Evolutionary conservation across 306 rosid species (phyloP).

Genomic region (Ormosia emarginata): DNA sequence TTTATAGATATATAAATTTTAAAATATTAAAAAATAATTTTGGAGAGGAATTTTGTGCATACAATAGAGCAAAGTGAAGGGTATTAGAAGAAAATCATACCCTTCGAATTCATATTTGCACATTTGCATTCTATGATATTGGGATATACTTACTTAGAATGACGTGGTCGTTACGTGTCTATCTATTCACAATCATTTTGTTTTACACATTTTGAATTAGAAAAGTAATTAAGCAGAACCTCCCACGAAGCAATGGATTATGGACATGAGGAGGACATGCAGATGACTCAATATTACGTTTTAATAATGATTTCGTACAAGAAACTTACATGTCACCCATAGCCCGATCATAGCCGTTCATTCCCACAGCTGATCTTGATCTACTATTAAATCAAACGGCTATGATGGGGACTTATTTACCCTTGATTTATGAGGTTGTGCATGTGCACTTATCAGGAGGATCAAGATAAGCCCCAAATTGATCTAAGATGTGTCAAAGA

Average conservation of each 20-base stretch:
- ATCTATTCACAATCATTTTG: not conserved
- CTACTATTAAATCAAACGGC: not conserved
- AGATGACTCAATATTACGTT: slow-evolving; percentile 18
- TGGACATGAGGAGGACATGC: not conserved
- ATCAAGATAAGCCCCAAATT: not conserved
- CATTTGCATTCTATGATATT: not conserved
- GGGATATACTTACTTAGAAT: not conserved
- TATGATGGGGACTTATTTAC: not conserved
- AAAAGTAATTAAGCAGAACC: not conserved
- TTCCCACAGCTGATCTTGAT: not conserved
- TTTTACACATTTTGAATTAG: not conserved
- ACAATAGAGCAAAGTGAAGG: not conserved
- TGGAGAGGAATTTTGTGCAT: not conserved
- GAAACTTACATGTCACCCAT: slow-evolving; percentile 17
- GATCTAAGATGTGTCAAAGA: not conserved
- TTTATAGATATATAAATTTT: no score
- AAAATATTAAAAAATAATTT: no score
- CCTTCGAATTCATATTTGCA: not conserved
- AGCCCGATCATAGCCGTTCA: slow-evolving; percentile 18
- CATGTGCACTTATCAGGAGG: not conserved
- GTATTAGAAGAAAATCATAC: not conserved
- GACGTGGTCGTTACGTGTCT: slow-evolving; percentile 40
- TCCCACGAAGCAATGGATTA: not conserved
- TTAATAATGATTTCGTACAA: slow-evolving; percentile 10
- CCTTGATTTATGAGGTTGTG: not conserved